Conservation (phyloP, 768 basidiomycete genomes). For the Guyanaporus albipodus region DNA sequence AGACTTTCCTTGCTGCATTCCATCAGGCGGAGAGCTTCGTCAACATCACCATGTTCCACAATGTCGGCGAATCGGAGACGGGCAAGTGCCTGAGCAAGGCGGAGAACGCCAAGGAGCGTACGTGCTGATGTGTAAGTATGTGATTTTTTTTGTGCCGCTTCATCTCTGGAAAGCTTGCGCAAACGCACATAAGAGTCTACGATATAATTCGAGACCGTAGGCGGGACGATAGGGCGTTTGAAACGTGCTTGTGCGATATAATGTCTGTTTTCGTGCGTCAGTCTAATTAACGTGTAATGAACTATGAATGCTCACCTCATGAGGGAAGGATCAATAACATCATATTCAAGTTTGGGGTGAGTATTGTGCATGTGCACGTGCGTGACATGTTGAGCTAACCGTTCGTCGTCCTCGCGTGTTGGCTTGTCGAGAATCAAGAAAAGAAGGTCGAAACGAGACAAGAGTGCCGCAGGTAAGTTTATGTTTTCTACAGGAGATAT, state of each 20-base stretch:
- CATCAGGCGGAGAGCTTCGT: constrained; percentile 96
- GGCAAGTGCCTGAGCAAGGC: constrained; percentile 92
- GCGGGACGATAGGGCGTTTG: constrained; percentile 86
- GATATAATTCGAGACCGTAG: constrained; percentile 84
- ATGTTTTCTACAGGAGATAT: constrained; percentile 98
- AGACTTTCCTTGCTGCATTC: constrained; percentile 93
- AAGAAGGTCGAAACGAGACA: constrained; percentile 94
- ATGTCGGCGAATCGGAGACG: constrained; percentile 80
- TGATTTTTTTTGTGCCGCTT: constrained; percentile 81
- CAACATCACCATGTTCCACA: constrained; percentile 85
- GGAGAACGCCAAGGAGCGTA: constrained; percentile 90
- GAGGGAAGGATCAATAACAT: constrained; percentile 78
- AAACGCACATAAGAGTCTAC: constrained; percentile 95
- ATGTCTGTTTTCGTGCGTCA: constrained; percentile 49
- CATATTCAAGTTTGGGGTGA: constrained; percentile 82
- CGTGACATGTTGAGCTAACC: constrained; percentile 94
- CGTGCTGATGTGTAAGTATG: constrained; percentile 96
- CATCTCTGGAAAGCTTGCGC: constrained; percentile 89
- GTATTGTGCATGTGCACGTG: constrained; percentile 95
- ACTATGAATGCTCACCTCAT: constrained; percentile 62
- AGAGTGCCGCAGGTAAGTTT: constrained; percentile 93
- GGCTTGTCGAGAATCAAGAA: constrained; percentile 98
- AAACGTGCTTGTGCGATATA: constrained; percentile 92
- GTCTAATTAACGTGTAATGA: not conserved
- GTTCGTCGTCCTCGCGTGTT: constrained; percentile 89